These are phyloP conservation scores for Sclerotinia trifoliorum DNA, from an alignment of 2,329 filamentous ascomycete genomes.

Conservation along the genomic window DNA sequence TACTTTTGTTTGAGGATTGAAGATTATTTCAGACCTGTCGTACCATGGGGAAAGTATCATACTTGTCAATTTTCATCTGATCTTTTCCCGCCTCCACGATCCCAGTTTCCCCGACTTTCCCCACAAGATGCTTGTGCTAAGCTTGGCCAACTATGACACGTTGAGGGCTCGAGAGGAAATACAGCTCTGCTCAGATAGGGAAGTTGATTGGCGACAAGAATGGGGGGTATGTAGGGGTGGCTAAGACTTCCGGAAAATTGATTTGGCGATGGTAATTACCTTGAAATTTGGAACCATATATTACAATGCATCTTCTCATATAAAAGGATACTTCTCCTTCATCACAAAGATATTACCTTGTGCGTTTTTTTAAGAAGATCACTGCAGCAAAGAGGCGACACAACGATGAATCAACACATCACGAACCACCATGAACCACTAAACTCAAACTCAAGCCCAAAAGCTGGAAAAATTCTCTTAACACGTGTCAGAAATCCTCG, in stretches of 20 bases:
- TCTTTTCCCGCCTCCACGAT: constrained; percentile 13
- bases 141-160: constrained; percentile 14
- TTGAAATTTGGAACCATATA: background rate
- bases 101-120: constrained; percentile 15
- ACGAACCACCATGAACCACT: background rate
- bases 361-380: background rate
- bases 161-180: constrained; percentile 1
- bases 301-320: background rate
- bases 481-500: constrained; percentile 18
- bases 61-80: constrained; percentile 18
- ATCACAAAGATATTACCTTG: background rate
- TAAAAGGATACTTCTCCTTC: background rate
- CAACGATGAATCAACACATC: constrained; percentile 7
- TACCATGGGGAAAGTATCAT: constrained; percentile 1
- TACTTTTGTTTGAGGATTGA: background rate
- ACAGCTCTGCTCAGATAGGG: constrained; percentile 14
- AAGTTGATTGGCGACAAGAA: constrained; percentile 15
- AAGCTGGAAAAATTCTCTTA: constrained; percentile 12
- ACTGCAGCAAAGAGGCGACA: constrained; percentile 10
- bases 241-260: constrained; percentile 8
- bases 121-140: constrained; percentile 12
- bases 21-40: background rate
- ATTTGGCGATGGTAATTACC: background rate
- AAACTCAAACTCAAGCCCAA: background rate
- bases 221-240: constrained; percentile 1